phyloP scores from a whole-genome alignment of 306 rosid species.

The Amphicarpaea edgeworthii region DNA sequence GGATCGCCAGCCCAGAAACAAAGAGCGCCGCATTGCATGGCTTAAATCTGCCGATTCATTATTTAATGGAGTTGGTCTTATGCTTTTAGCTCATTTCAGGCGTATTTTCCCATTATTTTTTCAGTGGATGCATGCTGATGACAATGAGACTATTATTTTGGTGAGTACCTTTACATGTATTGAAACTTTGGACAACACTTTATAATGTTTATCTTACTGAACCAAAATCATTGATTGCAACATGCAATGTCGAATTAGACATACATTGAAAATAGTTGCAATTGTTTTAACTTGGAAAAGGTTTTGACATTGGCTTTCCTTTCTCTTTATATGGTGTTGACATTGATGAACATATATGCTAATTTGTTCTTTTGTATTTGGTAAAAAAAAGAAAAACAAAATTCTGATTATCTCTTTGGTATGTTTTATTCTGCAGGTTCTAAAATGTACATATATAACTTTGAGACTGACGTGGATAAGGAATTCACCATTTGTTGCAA shows the following conservation, averaged over 20 bases:
- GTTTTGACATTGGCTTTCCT: slow-evolving; percentile 24
- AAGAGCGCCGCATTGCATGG: slow-evolving; percentile 90
- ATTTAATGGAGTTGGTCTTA: slow-evolving; percentile 69
- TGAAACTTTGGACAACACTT: slow-evolving; percentile 6
- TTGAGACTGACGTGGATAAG: slow-evolving; percentile 87
- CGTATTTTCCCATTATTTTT: slow-evolving; percentile 88
- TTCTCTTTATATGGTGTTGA: slow-evolving; percentile 28
- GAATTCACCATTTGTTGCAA: slow-evolving; percentile 75
- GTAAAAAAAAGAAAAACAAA: not conserved
- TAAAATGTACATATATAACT: slow-evolving; percentile 64
- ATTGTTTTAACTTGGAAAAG: slow-evolving; percentile 18
- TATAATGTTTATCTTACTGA: slow-evolving; percentile 13
- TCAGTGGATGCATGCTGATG: slow-evolving; percentile 92
- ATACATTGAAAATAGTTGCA: slow-evolving; percentile 3
- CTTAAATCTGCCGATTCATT: slow-evolving; percentile 69
- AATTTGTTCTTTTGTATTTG: slow-evolving; percentile 29
- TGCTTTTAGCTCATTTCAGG: slow-evolving; percentile 88
- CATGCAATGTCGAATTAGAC: slow-evolving; percentile 21
- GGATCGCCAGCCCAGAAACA: slow-evolving; percentile 93
- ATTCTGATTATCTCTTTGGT: slow-evolving; percentile 14
- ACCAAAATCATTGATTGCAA: slow-evolving; percentile 19
- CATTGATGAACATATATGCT: slow-evolving; percentile 19
- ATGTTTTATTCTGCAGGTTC: slow-evolving; percentile 64
- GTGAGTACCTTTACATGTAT: slow-evolving; percentile 57
- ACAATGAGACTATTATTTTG: slow-evolving; percentile 78